Evolutionary conservation across 2,329 filamentous ascomycete genomes (phyloP), one percentile per base, ranked within the genome.

Genomic region (Trichoderma polysporum): DNA sequence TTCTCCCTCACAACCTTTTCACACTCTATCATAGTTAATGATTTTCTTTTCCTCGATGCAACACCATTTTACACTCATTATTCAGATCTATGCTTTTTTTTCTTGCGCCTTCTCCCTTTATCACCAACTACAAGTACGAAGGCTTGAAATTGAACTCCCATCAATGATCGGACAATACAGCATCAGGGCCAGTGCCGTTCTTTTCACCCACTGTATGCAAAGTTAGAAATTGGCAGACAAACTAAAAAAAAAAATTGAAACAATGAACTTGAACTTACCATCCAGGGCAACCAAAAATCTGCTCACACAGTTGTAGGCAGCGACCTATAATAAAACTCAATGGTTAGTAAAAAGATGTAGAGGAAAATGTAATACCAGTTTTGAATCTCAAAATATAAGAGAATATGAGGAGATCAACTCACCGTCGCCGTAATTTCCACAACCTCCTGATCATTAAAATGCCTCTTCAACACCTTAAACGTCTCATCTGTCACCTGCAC

Each of bases 221-320:
- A 9, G 59, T 73, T 68, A 73, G 71, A 49, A n/a, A 49, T 31
- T 49, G 27, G 19, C 33, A 41, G 29, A 22, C 41, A 62, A 41
- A 57, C 10, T 31, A 5, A 35, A 66, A 22, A 35, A 61, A 56
- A 58, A 63, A 50, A 35, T 68, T 63, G 62, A 56, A 25, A 56
- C 7, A 7, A 52, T 66, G 41, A 68, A 50, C 63, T 47, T 25
- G 52, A 61, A 67, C 86, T 78, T 79, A 89, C 87, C 91, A 79
- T 96, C 90, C 66, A 97, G 77, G 15, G 92, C 92, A 22, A 96
- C 92, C 71, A 96, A 77, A 72, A 96, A 94, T 33, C 92, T 85
- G 76, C 90, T 93, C 17, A 96, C 92, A 74, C 91, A 94, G 76
- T 96, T 96, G 76, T 96, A 96, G 64, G 87, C 88, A 13, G 91